Evolutionary conservation across 1,139 yeast species (phyloP).

Genomic region (Diutina pseudorugosa): DNA sequence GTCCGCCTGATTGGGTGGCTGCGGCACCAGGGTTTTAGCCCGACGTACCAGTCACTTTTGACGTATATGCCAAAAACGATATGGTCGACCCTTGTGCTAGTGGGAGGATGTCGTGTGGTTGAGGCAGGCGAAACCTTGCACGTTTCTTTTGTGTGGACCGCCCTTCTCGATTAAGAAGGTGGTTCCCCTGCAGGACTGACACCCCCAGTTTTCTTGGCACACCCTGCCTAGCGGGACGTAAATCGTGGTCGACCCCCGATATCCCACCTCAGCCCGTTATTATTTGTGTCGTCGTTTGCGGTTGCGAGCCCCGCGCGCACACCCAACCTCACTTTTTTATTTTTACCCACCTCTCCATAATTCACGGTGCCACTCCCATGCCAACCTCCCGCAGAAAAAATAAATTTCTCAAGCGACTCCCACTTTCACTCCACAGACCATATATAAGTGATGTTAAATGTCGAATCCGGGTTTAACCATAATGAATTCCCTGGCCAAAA

Average conservation of each 20-base stretch:
- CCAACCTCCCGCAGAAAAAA: neutral
- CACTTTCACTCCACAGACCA: neutral
- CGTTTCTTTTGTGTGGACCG: neutral
- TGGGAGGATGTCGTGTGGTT: neutral
- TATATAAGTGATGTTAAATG: neutral
- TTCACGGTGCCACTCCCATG: neutral
- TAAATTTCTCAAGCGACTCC: neutral
- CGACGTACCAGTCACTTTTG: neutral
- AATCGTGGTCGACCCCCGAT: too few relatives aligned
- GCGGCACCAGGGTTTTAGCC: neutral
- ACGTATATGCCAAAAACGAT: neutral
- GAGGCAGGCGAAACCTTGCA: neutral
- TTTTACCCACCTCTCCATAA: neutral
- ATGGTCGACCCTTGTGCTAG: neutral
- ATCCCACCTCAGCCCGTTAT: too few relatives aligned
- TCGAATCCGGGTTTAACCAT: neutral
- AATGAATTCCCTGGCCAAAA: neutral
- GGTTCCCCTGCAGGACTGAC: neutral
- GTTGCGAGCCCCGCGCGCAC: too few relatives aligned
- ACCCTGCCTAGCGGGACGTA: neutral
- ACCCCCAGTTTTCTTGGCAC: neutral
- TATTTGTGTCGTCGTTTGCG: neutral
- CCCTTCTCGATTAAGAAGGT: neutral
- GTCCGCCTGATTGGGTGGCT: neutral
- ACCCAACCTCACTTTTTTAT: neutral